A percentile compares a stretch with the other conserved stretches of the same genome.
phyloP scores from a whole-genome alignment of 768 basidiomycete species.

The Naganishia onofrii region DNA sequence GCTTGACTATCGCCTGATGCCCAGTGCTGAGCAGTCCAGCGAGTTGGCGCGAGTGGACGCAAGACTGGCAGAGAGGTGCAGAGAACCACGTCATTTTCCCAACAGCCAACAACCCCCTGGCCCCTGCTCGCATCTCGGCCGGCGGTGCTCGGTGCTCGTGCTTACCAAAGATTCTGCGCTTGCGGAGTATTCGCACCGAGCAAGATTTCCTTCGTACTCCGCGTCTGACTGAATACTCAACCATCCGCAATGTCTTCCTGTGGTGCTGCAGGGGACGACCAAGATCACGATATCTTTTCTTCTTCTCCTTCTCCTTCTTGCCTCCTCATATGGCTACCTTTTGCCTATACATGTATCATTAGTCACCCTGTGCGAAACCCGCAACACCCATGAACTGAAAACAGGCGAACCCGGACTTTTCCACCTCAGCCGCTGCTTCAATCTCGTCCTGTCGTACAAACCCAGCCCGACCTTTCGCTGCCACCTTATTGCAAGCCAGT shows the following conservation, averaged over 20 bases:
- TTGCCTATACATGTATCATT: conserved; percentile 15
- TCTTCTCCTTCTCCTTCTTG: background rate
- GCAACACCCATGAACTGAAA: conserved; percentile 21
- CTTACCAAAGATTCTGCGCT: conserved; percentile 10
- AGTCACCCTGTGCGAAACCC: conserved; percentile 8
- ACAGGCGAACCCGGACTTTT: background rate
- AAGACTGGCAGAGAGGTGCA: too few relatives aligned
- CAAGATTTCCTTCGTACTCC: conserved; percentile 11
- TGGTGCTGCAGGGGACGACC: background rate
- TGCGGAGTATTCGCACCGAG: conserved; percentile 7
- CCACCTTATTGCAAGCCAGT: conserved; percentile 3
- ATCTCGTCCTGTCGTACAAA: background rate
- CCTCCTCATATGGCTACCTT: background rate
- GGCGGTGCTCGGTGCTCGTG: background rate
- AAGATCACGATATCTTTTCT: conserved; percentile 5
- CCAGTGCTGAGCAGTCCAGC: too few relatives aligned
- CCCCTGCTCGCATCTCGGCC: background rate
- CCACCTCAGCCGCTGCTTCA: conserved; percentile 2
- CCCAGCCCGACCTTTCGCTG: background rate
- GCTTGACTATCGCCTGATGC: too few relatives aligned
- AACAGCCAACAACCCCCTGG: background rate
- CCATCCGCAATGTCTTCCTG: background rate
- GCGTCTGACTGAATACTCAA: background rate
- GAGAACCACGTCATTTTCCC: conserved; percentile 2
- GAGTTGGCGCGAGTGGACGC: too few relatives aligned